Percentiles rank a stretch among this genome's conserved stretches.
Conservation (phyloP, 768 basidiomycete species). For the Termitomyces sp. region DNA sequence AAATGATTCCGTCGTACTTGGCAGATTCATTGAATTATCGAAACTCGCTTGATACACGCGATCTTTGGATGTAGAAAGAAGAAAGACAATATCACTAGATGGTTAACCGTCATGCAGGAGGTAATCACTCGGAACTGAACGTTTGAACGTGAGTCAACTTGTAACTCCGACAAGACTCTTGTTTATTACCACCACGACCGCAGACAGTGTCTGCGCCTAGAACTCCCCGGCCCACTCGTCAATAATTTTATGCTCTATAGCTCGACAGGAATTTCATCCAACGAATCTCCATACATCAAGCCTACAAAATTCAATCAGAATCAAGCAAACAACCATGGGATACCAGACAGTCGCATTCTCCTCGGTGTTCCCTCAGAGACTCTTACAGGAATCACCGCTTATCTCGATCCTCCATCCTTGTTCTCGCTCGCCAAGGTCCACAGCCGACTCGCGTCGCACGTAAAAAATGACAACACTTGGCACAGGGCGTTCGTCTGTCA, state of each 20-base stretch:
- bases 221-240: background rate
- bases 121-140: no score
- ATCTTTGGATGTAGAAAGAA: no score
- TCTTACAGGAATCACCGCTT: conserved; percentile 71
- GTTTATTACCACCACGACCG: conserved; percentile 7
- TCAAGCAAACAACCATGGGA: conserved; percentile 45
- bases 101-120: no score
- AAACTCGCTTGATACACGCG: no score
- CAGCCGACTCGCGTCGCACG: conserved; percentile 50
- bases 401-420: conserved; percentile 61
- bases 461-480: conserved; percentile 80
- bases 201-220: conserved; percentile 15
- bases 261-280: conserved; percentile 34
- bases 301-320: conserved; percentile 20
- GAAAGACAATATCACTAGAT: no score
- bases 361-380: conserved; percentile 63
- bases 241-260: conserved; percentile 66
- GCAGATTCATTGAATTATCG: no score
- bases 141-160: background rate
- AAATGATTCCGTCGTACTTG: no score
- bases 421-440: conserved; percentile 51
- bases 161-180: background rate
- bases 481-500: conserved; percentile 65
- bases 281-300: conserved; percentile 29
- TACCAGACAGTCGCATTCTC: conserved; percentile 27